phyloP scores from a whole-genome alignment of 192 early-diverging fungal species.

The Glomus cerebriforme region DNA sequence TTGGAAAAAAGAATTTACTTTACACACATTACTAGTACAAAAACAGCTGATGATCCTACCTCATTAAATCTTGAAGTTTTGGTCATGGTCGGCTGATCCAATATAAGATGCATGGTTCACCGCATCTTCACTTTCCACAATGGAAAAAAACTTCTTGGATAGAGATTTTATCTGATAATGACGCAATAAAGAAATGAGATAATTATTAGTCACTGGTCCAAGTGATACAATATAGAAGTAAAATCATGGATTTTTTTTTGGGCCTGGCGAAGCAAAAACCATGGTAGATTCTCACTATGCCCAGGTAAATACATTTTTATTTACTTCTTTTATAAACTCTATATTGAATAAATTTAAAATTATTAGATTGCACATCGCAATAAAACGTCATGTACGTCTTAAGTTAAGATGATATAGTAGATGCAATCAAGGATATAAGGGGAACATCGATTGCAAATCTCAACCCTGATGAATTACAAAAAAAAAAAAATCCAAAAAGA shows the following conservation, averaged over 20 bases:
- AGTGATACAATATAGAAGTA: not conserved
- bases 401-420: not conserved
- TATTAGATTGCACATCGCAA: not conserved
- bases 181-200: too few relatives aligned
- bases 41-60: too few relatives aligned
- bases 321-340: too few relatives aligned
- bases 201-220: too few relatives aligned
- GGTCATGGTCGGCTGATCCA: too few relatives aligned
- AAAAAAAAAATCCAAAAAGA: not conserved
- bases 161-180: too few relatives aligned
- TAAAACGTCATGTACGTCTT: not conserved
- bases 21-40: too few relatives aligned
- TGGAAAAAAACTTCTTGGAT: not conserved
- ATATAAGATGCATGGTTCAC: too few relatives aligned
- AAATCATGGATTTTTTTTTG: not conserved
- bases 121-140: not conserved
- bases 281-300: not conserved
- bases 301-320: not conserved
- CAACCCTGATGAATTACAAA: not conserved
- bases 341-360: too few relatives aligned
- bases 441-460: not conserved
- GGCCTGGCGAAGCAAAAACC: not conserved
- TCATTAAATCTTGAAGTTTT: too few relatives aligned
- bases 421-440: not conserved
- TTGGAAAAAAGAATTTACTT: too few relatives aligned